Percentiles rank a stretch among this genome's conserved stretches.
These are phyloP conservation scores for Cucurbitaria berberidis DNA, from an alignment of 2,329 filamentous ascomycete species.

Conservation along the genomic window DNA sequence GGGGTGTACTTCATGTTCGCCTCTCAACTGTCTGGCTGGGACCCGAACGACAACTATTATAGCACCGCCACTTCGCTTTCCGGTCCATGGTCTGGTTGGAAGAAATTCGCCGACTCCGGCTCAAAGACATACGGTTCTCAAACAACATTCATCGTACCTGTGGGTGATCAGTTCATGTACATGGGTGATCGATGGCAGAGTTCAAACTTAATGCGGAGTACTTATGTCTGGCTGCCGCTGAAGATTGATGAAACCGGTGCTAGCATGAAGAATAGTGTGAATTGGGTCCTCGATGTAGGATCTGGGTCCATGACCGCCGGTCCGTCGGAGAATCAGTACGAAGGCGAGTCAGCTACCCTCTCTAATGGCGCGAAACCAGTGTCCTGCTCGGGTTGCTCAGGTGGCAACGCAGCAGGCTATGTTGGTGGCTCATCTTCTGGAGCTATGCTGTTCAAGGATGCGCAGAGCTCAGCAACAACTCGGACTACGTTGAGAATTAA, in stretches of 20 bases:
- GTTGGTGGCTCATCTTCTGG: constrained; percentile 55
- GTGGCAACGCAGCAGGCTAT: constrained; percentile 58
- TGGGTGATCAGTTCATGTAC: constrained; percentile 60
- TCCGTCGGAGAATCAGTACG: constrained; percentile 56
- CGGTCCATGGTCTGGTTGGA: constrained; percentile 68
- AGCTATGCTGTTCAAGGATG: constrained; percentile 55
- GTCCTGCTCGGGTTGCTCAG: constrained; percentile 61
- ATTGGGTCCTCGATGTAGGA: constrained; percentile 59
- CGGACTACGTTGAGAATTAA: constrained; percentile 61
- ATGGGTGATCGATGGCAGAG: constrained; percentile 71
- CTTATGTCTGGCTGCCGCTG: constrained; percentile 70
- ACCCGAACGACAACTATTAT: constrained; percentile 70
- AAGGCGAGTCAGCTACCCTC: constrained; percentile 59
- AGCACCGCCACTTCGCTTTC: constrained; percentile 63
- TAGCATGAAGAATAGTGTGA: constrained; percentile 58
- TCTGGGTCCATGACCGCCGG: constrained; percentile 54
- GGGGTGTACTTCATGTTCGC: constrained; percentile 71
- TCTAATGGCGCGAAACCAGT: constrained; percentile 55
- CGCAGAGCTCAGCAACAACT: constrained; percentile 54
- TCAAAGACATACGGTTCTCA: constrained; percentile 67
- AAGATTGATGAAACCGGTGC: constrained; percentile 60
- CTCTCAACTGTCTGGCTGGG: constrained; percentile 57
- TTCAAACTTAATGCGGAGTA: constrained; percentile 64
- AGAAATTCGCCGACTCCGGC: constrained; percentile 63
- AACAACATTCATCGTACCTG: constrained; percentile 63